Base-by-base conservation (phyloP, 2,329 filamentous ascomycete species). In the Colletotrichum lindemuthianum region DNA sequence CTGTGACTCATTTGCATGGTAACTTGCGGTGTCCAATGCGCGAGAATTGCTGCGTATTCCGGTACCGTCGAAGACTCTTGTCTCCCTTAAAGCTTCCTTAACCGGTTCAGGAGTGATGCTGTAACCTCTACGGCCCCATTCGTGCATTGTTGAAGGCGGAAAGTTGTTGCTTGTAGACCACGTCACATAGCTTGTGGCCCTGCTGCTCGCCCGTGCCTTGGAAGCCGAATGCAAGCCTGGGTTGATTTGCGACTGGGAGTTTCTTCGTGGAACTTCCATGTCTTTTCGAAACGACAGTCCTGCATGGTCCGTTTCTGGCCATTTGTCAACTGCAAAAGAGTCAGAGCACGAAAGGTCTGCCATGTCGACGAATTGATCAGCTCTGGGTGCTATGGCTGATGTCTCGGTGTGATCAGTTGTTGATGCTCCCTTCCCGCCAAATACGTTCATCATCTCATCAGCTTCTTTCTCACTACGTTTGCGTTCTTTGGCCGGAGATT, bases 381-480 rank as follows among this genome's bases (percentile, higher is more conserved):
- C 16, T 24, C n/a, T 6, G n/a, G 15, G 6, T 32, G 34, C 37
- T n/a, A n/a, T 36, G 11, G 15, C 9, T 12, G 44, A 32, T 16
- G 32, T 45, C 51, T 65, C 32, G 45, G 45, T 41, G 40, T 53
- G 51, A 24, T 24, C 24, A 24, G 5, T 24, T 24, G 24, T 24
- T 4, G 24, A 24, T 24, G 24, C 24, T 24, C 24, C 24, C 24
- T 24, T 24, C 5, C 24, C 24, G 39, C 16, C 64, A 54, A 81
- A 80, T 60, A 79, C 79, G 0, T 74, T 72, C 11, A 74, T 76
- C 5, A 78, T 70, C 33, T 77, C 74, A 36, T 77, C 74, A 34
- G 77, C 65, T 58, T 78, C 74, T 45, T 71, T 74, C 43, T 72
- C 72, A 55, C 73, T 71, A 66, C 68, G 74, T 60, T 68, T 69